phyloP scores from a whole-genome alignment of 257 asterid genomes.

The Ballota nigra region DNA sequence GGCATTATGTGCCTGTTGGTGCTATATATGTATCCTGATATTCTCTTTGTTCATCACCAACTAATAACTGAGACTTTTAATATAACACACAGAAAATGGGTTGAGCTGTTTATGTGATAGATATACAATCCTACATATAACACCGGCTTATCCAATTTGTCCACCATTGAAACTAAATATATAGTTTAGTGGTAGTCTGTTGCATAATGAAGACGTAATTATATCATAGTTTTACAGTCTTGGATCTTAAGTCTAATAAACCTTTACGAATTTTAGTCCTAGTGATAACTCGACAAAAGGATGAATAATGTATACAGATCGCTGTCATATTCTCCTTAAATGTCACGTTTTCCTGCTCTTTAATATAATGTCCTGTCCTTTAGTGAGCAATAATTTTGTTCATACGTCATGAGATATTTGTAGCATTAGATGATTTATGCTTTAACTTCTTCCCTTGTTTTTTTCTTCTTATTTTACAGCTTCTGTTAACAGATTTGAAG shows the following conservation, averaged over 20 bases:
- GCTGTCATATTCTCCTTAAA: background rate
- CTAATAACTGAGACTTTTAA: background rate
- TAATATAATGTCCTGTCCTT: background rate
- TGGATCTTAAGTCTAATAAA: background rate
- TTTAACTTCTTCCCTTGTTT: background rate
- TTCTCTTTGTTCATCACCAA: conserved; percentile 17
- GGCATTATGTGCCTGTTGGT: too few species aligned
- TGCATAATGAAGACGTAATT: background rate
- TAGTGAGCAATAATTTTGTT: background rate
- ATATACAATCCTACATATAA: background rate
- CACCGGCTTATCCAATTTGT: background rate
- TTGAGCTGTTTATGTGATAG: background rate
- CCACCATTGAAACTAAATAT: background rate
- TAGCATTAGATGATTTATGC: background rate
- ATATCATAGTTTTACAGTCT: background rate
- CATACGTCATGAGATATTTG: background rate
- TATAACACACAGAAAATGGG: background rate
- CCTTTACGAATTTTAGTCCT: too few species aligned
- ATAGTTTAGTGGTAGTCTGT: background rate
- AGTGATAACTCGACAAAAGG: background rate
- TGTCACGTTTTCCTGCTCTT: background rate
- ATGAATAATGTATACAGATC: background rate
- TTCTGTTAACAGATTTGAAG: background rate
- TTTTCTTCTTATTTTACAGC: background rate
- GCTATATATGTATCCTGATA: background rate